A percentile compares a stretch with the other conserved stretches of the same genome.
Conservation (phyloP, 106 monocot species). For the Platanthera guangdongensis region DNA sequence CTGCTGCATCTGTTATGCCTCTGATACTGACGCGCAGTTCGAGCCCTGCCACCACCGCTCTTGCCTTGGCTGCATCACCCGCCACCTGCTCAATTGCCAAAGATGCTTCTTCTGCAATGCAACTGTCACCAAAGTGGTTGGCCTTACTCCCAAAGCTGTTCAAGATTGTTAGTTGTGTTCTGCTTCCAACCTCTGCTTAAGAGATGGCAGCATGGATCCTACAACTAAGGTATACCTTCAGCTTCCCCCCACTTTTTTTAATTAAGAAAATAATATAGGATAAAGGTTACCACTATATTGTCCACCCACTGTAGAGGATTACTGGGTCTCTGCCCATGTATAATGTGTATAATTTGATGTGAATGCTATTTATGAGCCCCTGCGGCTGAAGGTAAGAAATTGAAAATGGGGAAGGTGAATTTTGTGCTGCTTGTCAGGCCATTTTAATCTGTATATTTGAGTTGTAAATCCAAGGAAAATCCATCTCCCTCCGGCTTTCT, state of each 20-base stretch:
- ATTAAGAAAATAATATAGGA: background rate
- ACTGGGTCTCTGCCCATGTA: background rate
- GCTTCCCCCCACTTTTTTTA: background rate
- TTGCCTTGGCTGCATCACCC: conserved; percentile 80
- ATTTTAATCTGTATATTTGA: conserved; percentile 62
- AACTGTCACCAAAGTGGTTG: conserved; percentile 47
- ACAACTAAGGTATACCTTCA: background rate
- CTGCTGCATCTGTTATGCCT: conserved; percentile 89
- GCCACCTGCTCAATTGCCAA: conserved; percentile 84
- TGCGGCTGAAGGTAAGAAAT: background rate
- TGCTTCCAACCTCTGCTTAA: background rate
- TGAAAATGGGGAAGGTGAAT: conserved; percentile 17
- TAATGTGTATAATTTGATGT: conserved; percentile 15
- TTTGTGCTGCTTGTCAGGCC: conserved; percentile 45
- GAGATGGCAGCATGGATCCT: background rate
- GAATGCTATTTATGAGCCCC: conserved; percentile 1
- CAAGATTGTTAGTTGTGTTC: background rate
- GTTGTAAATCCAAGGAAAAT: conserved; percentile 36
- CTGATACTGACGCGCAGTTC: conserved; percentile 56
- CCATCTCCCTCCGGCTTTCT: background rate
- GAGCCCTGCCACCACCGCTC: conserved; percentile 87
- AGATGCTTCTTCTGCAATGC: conserved; percentile 99
- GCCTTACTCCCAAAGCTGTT: background rate
- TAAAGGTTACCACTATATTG: background rate
- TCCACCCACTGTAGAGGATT: background rate